Base-by-base conservation (phyloP, 2,329 filamentous ascomycete species). In the Peltaster fructicola region DNA sequence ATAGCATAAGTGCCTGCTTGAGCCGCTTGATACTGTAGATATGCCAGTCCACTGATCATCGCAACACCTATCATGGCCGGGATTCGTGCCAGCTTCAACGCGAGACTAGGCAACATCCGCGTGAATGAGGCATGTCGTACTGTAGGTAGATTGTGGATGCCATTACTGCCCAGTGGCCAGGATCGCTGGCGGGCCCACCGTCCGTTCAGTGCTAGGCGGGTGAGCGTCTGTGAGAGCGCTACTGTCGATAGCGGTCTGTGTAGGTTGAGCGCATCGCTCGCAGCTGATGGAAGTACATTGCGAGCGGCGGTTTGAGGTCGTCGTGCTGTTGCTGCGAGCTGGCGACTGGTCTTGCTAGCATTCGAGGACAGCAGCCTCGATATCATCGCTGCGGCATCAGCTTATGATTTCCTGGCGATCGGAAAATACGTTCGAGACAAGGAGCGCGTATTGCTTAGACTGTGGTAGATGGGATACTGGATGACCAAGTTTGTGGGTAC, bases 11-110 rank as follows among this genome's bases (percentile, higher is more conserved):
- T 80, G 31, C 76, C 77, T 12, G 77, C 75, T 58, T 81, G 71
- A 68, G 43, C 72, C 34, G 88, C 85, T 53, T 98, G 88, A 48
- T 98, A 95, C 48, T 98, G 88, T 23, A 98, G 57, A 65, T 92
- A 98, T 14, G 82, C 82, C 30, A 90, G 57, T 3, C 78, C 79
- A 8, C 80, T 84, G 37, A 98, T 68, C 44, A 82, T 79, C 22
- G 84, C 67, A 20, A 81, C 82, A 20, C 85, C 88, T 43, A 92
- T 84, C 57, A 93, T 75, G 30, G 88, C 88, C 11, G 88, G 88
- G 27, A 92, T 61, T 29, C 82, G 71, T 17, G 73, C 65, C 39
- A 98, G 75, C 57, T 93, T 98, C 45, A 88, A 54, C n/a, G 88
- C 72, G 24, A 98, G 63, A 48, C 80, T 85, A 2, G 90, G 90